Evolutionary conservation across 305 asterid species (phyloP), one percentile per base, ranked within the genome.

Genomic region (Ruellia speciosa): DNA sequence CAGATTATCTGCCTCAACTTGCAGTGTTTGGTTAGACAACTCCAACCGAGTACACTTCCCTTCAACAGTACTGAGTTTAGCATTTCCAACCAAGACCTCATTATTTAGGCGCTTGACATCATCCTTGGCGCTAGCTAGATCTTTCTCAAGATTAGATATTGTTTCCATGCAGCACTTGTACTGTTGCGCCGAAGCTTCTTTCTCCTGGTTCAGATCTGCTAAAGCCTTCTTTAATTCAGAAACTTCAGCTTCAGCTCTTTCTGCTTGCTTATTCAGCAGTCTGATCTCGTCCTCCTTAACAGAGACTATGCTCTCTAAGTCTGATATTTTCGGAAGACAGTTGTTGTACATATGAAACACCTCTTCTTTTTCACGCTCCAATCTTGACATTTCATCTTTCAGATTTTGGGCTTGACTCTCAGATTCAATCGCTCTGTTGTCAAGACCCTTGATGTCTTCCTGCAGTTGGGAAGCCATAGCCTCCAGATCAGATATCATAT

Each of bases 1-100:
- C 67, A 92, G 71, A 67, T 81, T 74, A 62, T 79, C 79, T 4
- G 97, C 97, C 81, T 92, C 96, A 14, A 59, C 65, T 7, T 64
- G 74, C 65, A 92, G 64, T 5, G 90, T 79, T 46, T 76, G 81
- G 68, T 92, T 92, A 2, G 87, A 83, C 62, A 57, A 74, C 74
- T 84, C 87, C 76, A 88, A 64, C 51, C 60, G 55, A 58, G 49
- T 48, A 70, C 80, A 77, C 71, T 82, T 84, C 60, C 84, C 84
- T 66, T 82, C 83, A 49, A 84, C 66, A 39, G 67, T 70, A 70
- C 62, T 73, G 67, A 88, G 81, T 54, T 77, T 84, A 14, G 67
- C 70, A 57, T 70, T 78, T 58, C 86, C 83, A 10, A 62, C 56
- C 60, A 68, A 56, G 60, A 86, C 71, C 61, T 82, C 82, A 43